Percentiles rank a stretch among this genome's conserved stretches.
Evolutionary conservation across 345 rosid species (phyloP).

Genomic region (Triadica sebifera): DNA sequence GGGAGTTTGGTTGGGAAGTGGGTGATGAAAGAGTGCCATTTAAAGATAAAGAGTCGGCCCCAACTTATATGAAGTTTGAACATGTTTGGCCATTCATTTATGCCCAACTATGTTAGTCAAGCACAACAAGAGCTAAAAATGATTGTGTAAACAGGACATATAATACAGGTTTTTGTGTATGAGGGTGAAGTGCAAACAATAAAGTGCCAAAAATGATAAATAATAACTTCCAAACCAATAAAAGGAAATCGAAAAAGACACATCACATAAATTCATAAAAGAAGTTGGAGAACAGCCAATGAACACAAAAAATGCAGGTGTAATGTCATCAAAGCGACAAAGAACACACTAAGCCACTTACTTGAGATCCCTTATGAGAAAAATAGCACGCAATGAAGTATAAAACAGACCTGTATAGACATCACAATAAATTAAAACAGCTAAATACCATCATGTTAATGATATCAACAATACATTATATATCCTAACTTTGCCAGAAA

Average conservation of each 20-base stretch:
- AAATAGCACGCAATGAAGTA: conserved; percentile 78
- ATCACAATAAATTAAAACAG: conserved; percentile 18
- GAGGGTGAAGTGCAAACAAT: not conserved
- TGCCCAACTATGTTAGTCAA: conserved; percentile 1
- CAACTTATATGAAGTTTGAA: not conserved
- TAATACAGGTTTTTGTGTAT: not conserved
- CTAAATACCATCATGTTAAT: not conserved
- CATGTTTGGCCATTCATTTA: conserved; percentile 3
- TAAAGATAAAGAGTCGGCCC: not conserved
- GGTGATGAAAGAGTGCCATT: not conserved
- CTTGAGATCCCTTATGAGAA: conserved; percentile 81
- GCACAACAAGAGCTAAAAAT: not conserved
- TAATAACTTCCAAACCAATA: not conserved
- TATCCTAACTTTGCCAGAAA: not conserved
- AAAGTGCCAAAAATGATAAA: not conserved
- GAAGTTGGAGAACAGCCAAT: not conserved
- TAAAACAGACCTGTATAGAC: conserved; percentile 65
- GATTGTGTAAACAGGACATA: not conserved
- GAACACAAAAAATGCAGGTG: not conserved
- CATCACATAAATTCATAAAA: not conserved
- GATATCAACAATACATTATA: not conserved
- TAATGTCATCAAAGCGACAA: not conserved
- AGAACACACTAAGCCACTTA: conserved; percentile 38
- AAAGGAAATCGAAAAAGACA: not conserved
- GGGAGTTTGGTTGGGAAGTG: not conserved